A percentile compares a stretch with the other conserved stretches of the same genome.
phyloP scores from a whole-genome alignment of 345 rosid genomes.

The Hibiscus mutabilis region DNA sequence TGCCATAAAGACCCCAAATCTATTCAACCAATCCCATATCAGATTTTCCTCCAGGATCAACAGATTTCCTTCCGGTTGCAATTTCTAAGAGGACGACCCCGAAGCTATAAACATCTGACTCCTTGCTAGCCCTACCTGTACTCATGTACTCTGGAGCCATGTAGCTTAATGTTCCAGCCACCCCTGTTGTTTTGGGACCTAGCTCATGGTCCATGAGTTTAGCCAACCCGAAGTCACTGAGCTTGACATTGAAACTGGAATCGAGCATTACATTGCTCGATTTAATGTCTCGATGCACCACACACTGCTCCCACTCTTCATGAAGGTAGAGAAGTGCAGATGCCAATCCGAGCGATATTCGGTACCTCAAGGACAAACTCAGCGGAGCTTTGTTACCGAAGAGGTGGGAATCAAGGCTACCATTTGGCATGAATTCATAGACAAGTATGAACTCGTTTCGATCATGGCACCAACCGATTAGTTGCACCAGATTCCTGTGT shows the following conservation, averaged over 20 bases:
- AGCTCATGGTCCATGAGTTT: slow-evolving; percentile 41
- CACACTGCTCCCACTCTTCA: slow-evolving; percentile 65
- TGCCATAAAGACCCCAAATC: slow-evolving; percentile 43
- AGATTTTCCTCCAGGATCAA: slow-evolving; percentile 16
- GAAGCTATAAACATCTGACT: slow-evolving; percentile 38
- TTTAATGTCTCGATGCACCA: slow-evolving; percentile 55
- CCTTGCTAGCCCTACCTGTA: slow-evolving; percentile 45
- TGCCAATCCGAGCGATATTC: slow-evolving; percentile 40
- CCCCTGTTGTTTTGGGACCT: slow-evolving; percentile 36
- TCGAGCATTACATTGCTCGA: slow-evolving; percentile 58
- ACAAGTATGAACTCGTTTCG: slow-evolving; percentile 47
- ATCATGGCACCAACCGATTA: slow-evolving; percentile 70
- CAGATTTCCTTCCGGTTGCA: slow-evolving; percentile 34
- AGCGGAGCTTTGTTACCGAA: slow-evolving; percentile 33
- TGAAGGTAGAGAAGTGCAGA: slow-evolving; percentile 50
- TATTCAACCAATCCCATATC: slow-evolving; percentile 38
- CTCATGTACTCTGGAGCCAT: slow-evolving; percentile 44
- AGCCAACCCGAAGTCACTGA: slow-evolving; percentile 66
- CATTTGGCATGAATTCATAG: slow-evolving; percentile 68
- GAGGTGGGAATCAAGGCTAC: slow-evolving; percentile 53
- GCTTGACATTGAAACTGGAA: slow-evolving; percentile 47
- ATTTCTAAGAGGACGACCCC: slow-evolving; percentile 41
- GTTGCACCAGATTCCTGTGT: slow-evolving; percentile 58
- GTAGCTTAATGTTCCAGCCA: slow-evolving; percentile 50
- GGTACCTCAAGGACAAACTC: slow-evolving; percentile 38